Percentiles rank a stretch among this genome's conserved stretches.
These are phyloP conservation scores for Kwoniella dejecticola DNA, from an alignment of 768 basidiomycete species.

Conservation along the genomic window DNA sequence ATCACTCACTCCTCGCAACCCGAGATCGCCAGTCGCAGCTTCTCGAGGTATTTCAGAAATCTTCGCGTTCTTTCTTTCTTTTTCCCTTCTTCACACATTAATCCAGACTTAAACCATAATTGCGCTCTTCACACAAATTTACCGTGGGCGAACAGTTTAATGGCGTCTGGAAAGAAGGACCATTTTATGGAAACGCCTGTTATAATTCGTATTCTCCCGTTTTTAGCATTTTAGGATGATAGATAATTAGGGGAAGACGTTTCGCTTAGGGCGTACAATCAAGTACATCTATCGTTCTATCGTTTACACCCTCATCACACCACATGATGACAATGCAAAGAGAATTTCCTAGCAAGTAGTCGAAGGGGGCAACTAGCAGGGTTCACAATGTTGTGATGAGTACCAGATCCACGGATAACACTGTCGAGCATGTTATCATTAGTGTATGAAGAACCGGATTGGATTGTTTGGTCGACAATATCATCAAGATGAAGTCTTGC, in stretches of 20 bases:
- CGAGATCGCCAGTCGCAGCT: too few species aligned
- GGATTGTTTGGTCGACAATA: too few species aligned
- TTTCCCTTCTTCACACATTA: slow-evolving; percentile 35
- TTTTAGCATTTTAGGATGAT: neutral
- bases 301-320: too few species aligned
- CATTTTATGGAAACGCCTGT: slow-evolving; percentile 20
- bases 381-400: too few species aligned
- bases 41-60: too few species aligned
- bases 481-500: too few species aligned
- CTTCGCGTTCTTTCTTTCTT: neutral
- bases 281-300: neutral
- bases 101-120: slow-evolving; percentile 44
- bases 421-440: too few species aligned
- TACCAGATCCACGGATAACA: too few species aligned
- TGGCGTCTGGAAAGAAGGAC: slow-evolving; percentile 43
- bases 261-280: slow-evolving; percentile 46
- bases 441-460: too few species aligned
- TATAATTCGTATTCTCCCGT: slow-evolving; percentile 30
- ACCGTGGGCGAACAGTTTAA: slow-evolving; percentile 23
- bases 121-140: slow-evolving; percentile 15
- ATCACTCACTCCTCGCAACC: neutral
- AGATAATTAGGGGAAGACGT: slow-evolving; percentile 16
- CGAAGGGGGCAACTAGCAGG: too few species aligned
- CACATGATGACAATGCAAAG: too few species aligned
- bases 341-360: too few species aligned